Percentiles rank a stretch among this genome's conserved stretches.
phyloP scores from a whole-genome alignment of 1,139 yeast species.

The Martiniozyma asiatica region DNA sequence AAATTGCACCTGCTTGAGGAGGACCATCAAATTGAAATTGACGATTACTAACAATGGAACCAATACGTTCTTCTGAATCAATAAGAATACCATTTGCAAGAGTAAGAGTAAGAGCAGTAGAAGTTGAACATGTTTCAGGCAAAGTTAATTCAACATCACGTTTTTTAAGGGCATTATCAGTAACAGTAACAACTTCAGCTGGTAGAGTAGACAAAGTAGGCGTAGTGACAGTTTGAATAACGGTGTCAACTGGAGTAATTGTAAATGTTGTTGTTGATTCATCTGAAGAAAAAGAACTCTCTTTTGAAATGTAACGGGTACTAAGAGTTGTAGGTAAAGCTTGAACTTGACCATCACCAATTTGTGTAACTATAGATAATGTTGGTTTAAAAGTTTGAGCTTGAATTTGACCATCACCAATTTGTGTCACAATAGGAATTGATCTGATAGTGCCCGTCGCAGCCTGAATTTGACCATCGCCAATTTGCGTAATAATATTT shows the following conservation, averaged over 20 bases:
- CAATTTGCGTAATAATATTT: slow-evolving; percentile 25
- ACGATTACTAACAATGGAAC: slow-evolving; percentile 71
- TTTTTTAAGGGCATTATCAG: slow-evolving; percentile 18
- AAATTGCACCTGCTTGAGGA: slow-evolving; percentile 78
- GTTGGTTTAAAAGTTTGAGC: slow-evolving; percentile 22
- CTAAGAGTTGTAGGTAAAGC: slow-evolving; percentile 16
- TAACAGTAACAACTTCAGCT: slow-evolving; percentile 21
- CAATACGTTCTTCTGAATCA: slow-evolving; percentile 58
- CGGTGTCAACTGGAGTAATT: slow-evolving; percentile 30
- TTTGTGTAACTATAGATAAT: slow-evolving; percentile 25
- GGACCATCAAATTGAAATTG: slow-evolving; percentile 87
- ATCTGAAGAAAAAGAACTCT: slow-evolving; percentile 20
- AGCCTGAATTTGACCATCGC: slow-evolving; percentile 33
- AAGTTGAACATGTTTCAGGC: slow-evolving; percentile 32
- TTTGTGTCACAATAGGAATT: slow-evolving; percentile 32
- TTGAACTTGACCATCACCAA: slow-evolving; percentile 31
- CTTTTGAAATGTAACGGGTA: slow-evolving; percentile 6
- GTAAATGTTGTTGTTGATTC: slow-evolving; percentile 31
- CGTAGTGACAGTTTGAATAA: slow-evolving; percentile 20
- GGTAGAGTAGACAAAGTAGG: slow-evolving; percentile 20
- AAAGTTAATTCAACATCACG: too few species aligned
- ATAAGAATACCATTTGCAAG: slow-evolving; percentile 41
- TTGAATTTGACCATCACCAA: slow-evolving; percentile 52
- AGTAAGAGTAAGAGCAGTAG: slow-evolving; percentile 41
- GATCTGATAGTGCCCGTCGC: slow-evolving; percentile 19